Conservation (phyloP, 257 asterid species). For the Nicotiana otophora region DNA sequence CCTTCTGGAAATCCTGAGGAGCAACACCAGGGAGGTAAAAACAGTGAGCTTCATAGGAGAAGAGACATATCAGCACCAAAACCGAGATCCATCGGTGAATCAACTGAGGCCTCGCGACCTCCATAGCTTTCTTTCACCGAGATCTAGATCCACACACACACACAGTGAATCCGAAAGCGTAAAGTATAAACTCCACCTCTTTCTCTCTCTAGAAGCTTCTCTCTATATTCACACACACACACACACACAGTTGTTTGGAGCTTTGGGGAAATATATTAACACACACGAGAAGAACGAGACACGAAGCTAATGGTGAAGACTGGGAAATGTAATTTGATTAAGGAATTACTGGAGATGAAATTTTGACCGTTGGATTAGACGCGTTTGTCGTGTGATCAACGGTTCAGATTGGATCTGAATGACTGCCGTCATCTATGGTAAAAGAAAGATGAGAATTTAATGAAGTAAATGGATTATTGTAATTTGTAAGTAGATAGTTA, state of each 20-base stretch:
- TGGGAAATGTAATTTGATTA: neutral
- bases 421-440: neutral
- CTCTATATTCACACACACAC: neutral
- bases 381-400: neutral
- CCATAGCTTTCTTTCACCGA: slow-evolving; percentile 24
- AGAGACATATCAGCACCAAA: slow-evolving; percentile 22
- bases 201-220: neutral
- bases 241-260: neutral
- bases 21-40: slow-evolving; percentile 91
- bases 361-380: slow-evolving; percentile 9
- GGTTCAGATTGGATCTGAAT: slow-evolving; percentile 16
- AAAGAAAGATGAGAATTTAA: neutral
- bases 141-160: neutral
- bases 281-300: neutral
- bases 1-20: slow-evolving; percentile 77
- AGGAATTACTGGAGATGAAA: neutral
- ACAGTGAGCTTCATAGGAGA: slow-evolving; percentile 39
- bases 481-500: too few species aligned
- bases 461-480: neutral
- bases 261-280: neutral
- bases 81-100: slow-evolving; percentile 30
- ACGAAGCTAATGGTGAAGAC: neutral
- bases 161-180: slow-evolving; percentile 16
- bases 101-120: slow-evolving; percentile 39
- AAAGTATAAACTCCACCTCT: slow-evolving; percentile 14